Evolutionary conservation across 2,329 filamentous ascomycete species (phyloP).

Genomic region (Diplodia seriata): DNA sequence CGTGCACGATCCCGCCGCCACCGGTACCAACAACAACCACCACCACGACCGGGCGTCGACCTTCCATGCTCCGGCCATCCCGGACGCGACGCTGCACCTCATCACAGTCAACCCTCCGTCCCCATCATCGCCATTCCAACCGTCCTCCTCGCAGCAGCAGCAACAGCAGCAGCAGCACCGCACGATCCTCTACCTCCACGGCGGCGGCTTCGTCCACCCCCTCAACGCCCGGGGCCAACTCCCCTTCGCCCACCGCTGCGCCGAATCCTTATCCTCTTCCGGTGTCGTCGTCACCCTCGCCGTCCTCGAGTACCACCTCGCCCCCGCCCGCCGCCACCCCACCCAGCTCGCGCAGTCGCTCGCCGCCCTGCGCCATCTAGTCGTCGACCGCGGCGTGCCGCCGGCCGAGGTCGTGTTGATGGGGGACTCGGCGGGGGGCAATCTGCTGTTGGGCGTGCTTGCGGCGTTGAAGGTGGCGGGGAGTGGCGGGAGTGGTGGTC

Average conservation of each 20-base stretch:
- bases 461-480: conserved; percentile 45
- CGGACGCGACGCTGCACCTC: conserved; percentile 34
- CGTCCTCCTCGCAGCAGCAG: conserved; percentile 38
- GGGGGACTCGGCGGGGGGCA: conserved; percentile 58
- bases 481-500: too few species aligned
- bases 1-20: conserved; percentile 29
- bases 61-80: conserved; percentile 29
- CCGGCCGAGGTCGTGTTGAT: conserved; percentile 48
- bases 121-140: neutral
- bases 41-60: neutral
- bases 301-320: conserved; percentile 61
- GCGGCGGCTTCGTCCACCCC: conserved; percentile 52
- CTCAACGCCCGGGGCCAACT: conserved; percentile 43
- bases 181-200: conserved; percentile 44
- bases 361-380: conserved; percentile 47
- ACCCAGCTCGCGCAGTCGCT: conserved; percentile 52
- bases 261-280: conserved; percentile 34
- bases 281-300: conserved; percentile 56
- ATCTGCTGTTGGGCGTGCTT: conserved; percentile 51
- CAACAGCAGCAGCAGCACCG: neutral
- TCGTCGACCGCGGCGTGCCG: conserved; percentile 40
- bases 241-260: conserved; percentile 43
- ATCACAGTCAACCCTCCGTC: neutral
- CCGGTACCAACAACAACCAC: neutral
- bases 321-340: conserved; percentile 51